Conservation (phyloP, 345 rosid genomes). For the Linum trigynum region DNA sequence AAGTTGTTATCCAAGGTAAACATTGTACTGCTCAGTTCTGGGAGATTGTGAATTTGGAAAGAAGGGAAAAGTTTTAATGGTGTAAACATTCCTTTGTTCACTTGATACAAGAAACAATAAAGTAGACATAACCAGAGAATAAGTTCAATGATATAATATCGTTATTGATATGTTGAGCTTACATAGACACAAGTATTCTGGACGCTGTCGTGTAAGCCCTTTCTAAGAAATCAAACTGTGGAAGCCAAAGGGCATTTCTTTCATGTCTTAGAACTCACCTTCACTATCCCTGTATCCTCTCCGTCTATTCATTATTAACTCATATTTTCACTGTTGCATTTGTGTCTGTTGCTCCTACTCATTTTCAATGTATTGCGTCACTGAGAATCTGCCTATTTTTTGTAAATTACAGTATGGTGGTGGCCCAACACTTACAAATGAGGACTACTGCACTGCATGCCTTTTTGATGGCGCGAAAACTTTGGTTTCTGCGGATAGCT, state of each 20-base stretch:
- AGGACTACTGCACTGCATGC: constrained; percentile 69
- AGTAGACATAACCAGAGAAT: too few species aligned
- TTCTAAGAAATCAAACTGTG: background rate
- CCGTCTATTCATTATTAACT: background rate
- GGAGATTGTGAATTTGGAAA: background rate
- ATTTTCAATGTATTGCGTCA: background rate
- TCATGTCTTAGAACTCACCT: background rate
- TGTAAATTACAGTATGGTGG: constrained; percentile 51
- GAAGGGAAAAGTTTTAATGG: background rate
- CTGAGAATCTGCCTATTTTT: constrained; percentile 5
- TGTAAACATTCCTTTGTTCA: background rate
- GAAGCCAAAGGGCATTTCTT: background rate
- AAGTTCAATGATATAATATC: too few species aligned
- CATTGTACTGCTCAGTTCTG: too few species aligned
- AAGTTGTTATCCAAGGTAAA: constrained; percentile 65
- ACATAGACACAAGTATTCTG: too few species aligned
- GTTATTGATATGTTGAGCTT: too few species aligned
- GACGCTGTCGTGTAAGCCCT: background rate
- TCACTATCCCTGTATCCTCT: background rate
- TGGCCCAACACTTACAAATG: constrained; percentile 62
- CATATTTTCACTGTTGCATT: constrained; percentile 1
- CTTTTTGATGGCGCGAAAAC: constrained; percentile 61
- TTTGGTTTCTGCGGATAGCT: constrained; percentile 76
- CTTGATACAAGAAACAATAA: background rate
- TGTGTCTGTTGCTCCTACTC: constrained; percentile 14